phyloP scores from a whole-genome alignment of 2,329 filamentous ascomycete species.

The Paraconiothyrium sp. region DNA sequence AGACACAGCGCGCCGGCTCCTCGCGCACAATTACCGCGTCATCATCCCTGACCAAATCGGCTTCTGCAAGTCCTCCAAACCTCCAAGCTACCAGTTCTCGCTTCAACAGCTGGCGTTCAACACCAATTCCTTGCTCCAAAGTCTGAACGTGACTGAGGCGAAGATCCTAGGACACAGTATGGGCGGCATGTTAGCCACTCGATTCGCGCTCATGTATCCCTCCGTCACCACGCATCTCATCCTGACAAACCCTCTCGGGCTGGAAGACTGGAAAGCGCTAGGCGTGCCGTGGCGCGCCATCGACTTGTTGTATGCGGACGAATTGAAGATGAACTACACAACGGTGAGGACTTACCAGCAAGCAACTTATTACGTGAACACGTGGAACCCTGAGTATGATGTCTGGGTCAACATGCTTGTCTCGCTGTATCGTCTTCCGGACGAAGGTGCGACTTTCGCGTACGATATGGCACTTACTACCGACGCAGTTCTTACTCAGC shows the following conservation, averaged over 20 bases:
- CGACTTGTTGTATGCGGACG: not conserved
- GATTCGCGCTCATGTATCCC: slow-evolving; percentile 4
- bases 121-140: not conserved
- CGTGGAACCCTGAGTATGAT: not conserved
- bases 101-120: not conserved
- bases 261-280: slow-evolving; percentile 5
- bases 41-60: slow-evolving; percentile 9
- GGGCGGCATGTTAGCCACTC: slow-evolving; percentile 4
- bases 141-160: not conserved
- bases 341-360: not conserved
- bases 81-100: not conserved
- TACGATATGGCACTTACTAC: slow-evolving; percentile 4
- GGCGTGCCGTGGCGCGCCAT: slow-evolving; percentile 2
- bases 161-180: slow-evolving; percentile 3
- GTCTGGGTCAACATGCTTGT: slow-evolving; percentile 5
- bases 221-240: not conserved
- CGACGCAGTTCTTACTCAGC: not conserved
- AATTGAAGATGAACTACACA: not conserved
- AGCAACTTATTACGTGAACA: slow-evolving; percentile 4
- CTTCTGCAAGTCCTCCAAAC: slow-evolving; percentile 11
- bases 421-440: not conserved
- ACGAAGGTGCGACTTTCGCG: not conserved
- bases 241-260: slow-evolving; percentile 1
- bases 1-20: not conserved
- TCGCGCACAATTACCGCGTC: slow-evolving; percentile 2